Conservation (phyloP, 441 rosid species). For the Hypseocharis bilobata region DNA sequence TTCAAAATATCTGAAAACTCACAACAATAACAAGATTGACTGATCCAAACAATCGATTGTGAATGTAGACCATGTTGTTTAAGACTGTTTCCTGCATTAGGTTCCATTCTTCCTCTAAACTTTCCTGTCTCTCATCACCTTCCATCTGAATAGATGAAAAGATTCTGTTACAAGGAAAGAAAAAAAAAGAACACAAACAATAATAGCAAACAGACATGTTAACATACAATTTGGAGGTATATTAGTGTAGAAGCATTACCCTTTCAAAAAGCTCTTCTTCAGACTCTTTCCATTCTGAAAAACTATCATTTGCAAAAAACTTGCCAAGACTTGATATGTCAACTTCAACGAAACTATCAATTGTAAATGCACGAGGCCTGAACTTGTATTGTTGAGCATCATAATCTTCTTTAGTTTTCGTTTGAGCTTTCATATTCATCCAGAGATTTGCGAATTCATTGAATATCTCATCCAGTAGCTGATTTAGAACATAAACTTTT, state of each 20-base stretch:
- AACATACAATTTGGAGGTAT: too few relatives aligned
- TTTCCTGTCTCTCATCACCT: constrained; percentile 34
- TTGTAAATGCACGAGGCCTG: constrained; percentile 67
- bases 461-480: constrained; percentile 63
- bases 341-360: constrained; percentile 66
- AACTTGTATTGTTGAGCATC: constrained; percentile 58
- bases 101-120: constrained; percentile 66
- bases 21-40: constrained; percentile 47
- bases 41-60: constrained; percentile 78
- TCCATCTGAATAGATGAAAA: constrained; percentile 37
- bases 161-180: constrained; percentile 1
- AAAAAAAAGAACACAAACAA: neutral
- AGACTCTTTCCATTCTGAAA: constrained; percentile 65
- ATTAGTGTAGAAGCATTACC: constrained; percentile 34
- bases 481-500: constrained; percentile 25
- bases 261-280: constrained; percentile 47
- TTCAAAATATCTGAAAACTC: constrained; percentile 26
- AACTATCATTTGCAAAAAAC: constrained; percentile 50
- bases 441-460: constrained; percentile 52
- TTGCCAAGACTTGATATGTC: constrained; percentile 53
- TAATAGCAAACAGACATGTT: constrained; percentile 13
- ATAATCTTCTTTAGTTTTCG: constrained; percentile 47
- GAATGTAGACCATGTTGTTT: constrained; percentile 46
- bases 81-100: constrained; percentile 46
- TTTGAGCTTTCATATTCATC: constrained; percentile 72